These are phyloP conservation scores for Saccharomyces pastorianus DNA, from an alignment of 1,139 yeast genomes.

Conservation along the genomic window DNA sequence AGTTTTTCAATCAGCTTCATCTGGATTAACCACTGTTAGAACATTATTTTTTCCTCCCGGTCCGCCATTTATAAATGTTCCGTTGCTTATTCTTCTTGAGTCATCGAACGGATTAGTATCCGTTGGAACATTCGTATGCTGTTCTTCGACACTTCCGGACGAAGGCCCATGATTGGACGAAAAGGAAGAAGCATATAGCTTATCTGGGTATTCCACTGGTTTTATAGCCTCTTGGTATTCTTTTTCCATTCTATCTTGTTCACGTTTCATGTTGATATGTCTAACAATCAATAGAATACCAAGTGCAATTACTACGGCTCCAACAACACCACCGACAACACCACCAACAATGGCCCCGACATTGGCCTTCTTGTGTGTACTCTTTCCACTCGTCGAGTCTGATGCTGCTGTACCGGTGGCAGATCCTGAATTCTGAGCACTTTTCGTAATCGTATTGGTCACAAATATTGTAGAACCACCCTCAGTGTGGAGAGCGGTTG, in stretches of 20 bases:
- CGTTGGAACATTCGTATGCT: slow-evolving; percentile 4
- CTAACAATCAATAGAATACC: slow-evolving; percentile 22
- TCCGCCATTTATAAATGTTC: slow-evolving; percentile 20
- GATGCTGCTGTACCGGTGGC: slow-evolving; percentile 9
- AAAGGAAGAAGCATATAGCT: slow-evolving; percentile 7
- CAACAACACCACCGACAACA: slow-evolving; percentile 32
- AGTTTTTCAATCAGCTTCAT: slow-evolving; percentile 13
- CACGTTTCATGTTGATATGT: slow-evolving; percentile 26
- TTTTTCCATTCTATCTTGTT: slow-evolving; percentile 32
- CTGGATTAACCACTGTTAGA: slow-evolving; percentile 31
- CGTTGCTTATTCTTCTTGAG: slow-evolving; percentile 27
- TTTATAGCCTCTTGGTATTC: slow-evolving; percentile 34
- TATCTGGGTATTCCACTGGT: slow-evolving; percentile 26
- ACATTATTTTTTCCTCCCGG: slow-evolving; percentile 16
- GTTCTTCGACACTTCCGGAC: slow-evolving; percentile 4
- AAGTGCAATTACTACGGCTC: slow-evolving; percentile 21
- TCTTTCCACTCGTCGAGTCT: slow-evolving; percentile 5
- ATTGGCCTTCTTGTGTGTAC: slow-evolving; percentile 15
- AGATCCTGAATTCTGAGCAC: slow-evolving; percentile 10
- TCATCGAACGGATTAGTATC: slow-evolving; percentile 28
- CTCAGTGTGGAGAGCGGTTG: slow-evolving; percentile 23
- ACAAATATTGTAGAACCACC: slow-evolving; percentile 28
- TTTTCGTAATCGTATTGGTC: slow-evolving; percentile 25
- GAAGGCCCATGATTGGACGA: slow-evolving; percentile 9
- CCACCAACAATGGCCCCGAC: slow-evolving; percentile 33